Conservation (phyloP, 164 flowering plant genomes). For the Vitis riparia region DNA sequence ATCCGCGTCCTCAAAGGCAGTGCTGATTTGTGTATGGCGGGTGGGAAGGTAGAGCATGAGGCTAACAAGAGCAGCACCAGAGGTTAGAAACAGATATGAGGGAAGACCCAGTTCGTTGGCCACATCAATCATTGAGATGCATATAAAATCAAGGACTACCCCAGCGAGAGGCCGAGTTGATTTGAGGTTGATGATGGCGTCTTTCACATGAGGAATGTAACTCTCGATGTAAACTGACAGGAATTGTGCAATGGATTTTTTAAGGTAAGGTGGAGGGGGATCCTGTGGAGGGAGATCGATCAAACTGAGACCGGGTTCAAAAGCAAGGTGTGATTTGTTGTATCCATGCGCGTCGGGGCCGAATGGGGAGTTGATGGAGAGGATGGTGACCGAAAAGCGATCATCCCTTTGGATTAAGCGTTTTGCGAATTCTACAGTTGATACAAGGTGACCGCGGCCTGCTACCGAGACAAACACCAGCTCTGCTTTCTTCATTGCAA, state of each 20-base stretch:
- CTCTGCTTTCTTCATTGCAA: constrained; percentile 8
- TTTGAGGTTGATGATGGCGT: too few relatives aligned
- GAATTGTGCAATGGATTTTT: too few relatives aligned
- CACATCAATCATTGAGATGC: constrained; percentile 22
- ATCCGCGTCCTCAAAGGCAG: constrained; percentile 8
- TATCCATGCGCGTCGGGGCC: too few relatives aligned
- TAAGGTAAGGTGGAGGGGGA: too few relatives aligned
- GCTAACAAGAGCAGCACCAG: constrained; percentile 20
- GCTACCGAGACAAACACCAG: too few relatives aligned
- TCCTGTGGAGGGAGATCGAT: neutral
- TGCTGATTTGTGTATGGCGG: neutral
- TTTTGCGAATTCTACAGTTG: too few relatives aligned
- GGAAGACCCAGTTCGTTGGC: constrained; percentile 21
- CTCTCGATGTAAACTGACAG: neutral
- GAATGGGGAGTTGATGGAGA: too few relatives aligned
- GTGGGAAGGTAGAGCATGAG: constrained; percentile 11
- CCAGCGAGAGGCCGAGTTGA: constrained; percentile 7
- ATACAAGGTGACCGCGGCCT: too few relatives aligned
- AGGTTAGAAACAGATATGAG: constrained; percentile 23
- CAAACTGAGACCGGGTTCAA: too few relatives aligned
- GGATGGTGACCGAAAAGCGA: too few relatives aligned
- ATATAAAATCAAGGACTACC: constrained; percentile 34
- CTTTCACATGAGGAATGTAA: neutral
- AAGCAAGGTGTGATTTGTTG: neutral
- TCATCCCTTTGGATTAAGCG: too few relatives aligned